Percentiles rank a stretch among this genome's conserved stretches.
Evolutionary conservation across 73 alveolate genomes (phyloP).

Genomic region (Paramecium biaurelia): DNA sequence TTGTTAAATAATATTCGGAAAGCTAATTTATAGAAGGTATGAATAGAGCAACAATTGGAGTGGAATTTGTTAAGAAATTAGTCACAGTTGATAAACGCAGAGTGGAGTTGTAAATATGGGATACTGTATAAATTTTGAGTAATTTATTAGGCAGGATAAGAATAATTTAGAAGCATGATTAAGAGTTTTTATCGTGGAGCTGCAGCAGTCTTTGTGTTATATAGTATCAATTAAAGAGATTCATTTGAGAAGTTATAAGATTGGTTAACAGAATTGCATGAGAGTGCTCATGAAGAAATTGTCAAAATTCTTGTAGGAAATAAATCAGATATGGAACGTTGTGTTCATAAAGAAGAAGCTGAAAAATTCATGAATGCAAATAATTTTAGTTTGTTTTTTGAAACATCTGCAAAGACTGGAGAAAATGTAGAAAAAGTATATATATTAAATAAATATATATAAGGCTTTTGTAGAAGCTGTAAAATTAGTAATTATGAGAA

Average conservation of each 20-base stretch:
- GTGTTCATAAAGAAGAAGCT: neutral
- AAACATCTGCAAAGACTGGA: neutral
- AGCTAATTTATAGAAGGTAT: neutral
- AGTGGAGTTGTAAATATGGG: neutral
- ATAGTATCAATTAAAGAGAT: neutral
- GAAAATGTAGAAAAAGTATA: constrained; percentile 18
- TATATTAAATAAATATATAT: neutral
- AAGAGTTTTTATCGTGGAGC: neutral
- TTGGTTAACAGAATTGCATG: neutral
- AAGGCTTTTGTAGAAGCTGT: constrained; percentile 5
- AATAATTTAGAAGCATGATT: neutral
- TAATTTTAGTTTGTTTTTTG: neutral
- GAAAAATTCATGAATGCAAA: neutral
- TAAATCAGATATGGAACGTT: neutral
- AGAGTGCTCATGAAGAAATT: neutral
- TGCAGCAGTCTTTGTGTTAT: neutral
- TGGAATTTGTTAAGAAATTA: neutral
- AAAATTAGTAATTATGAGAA: neutral
- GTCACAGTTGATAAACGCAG: neutral
- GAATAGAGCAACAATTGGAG: constrained; percentile 6
- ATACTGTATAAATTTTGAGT: neutral
- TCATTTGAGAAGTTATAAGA: neutral
- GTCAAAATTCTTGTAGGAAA: neutral
- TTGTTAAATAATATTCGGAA: neutral
- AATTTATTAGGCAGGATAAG: neutral